phyloP scores from a whole-genome alignment of 768 basidiomycete genomes.

The Mycena alexandri region DNA sequence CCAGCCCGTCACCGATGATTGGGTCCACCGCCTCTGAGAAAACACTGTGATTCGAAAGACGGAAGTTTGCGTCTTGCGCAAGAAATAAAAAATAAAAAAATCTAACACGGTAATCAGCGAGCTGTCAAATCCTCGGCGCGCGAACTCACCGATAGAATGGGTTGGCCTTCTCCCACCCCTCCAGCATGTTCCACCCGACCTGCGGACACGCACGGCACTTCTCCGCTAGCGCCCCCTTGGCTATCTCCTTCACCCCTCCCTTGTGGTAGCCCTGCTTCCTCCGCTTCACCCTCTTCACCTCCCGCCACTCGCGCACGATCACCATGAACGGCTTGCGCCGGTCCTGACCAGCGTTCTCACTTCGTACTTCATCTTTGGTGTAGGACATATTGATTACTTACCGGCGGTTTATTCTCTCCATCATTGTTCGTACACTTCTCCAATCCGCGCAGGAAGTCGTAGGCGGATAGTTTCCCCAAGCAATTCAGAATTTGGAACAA shows the following conservation, averaged over 20 bases:
- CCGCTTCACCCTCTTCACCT: slow-evolving; percentile 23
- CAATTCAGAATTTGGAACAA: slow-evolving; percentile 31
- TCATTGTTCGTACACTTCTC: slow-evolving; percentile 6
- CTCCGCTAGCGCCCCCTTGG: neutral
- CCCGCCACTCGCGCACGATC: slow-evolving; percentile 24
- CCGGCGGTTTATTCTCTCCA: slow-evolving; percentile 1
- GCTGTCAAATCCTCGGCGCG: too few relatives aligned
- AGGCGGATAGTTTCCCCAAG: slow-evolving; percentile 12
- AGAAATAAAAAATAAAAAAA: too few relatives aligned
- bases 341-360: neutral
- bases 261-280: neutral
- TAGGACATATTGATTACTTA: neutral
- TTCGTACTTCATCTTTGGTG: too few relatives aligned
- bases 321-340: slow-evolving; percentile 29
- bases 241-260: neutral
- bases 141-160: too few relatives aligned
- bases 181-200: neutral
- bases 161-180: too few relatives aligned
- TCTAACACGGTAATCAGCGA: too few relatives aligned
- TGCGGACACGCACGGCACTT: slow-evolving; percentile 10
- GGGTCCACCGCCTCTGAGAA: too few relatives aligned
- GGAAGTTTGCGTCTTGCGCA: too few relatives aligned
- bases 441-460: slow-evolving; percentile 26
- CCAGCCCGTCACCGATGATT: too few relatives aligned
- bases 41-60: too few relatives aligned